phyloP scores from a whole-genome alignment of 768 basidiomycete species.

The Lanmaoa pseudosensibilis region DNA sequence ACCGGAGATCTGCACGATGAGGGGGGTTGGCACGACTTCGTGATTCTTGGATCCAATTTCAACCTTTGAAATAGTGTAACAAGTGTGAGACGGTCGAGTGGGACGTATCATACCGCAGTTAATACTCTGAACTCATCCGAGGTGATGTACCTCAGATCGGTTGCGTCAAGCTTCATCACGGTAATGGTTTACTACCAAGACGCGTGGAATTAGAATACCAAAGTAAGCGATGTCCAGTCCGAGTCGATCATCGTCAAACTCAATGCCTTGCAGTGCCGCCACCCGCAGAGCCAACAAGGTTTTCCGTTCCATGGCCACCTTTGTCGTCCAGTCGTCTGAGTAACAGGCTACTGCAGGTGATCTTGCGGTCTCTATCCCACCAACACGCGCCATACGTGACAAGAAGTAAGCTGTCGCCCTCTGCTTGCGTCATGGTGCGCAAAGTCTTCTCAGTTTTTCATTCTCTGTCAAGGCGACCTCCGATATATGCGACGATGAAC shows the following conservation, averaged over 20 bases:
- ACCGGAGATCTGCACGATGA: slow-evolving; percentile 93
- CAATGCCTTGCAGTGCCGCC: slow-evolving; percentile 21
- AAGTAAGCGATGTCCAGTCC: neutral
- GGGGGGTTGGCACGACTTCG: slow-evolving; percentile 84
- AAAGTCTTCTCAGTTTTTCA: slow-evolving; percentile 16
- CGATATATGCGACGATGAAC: slow-evolving; percentile 38
- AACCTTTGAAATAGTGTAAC: slow-evolving; percentile 51
- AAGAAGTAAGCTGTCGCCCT: slow-evolving; percentile 15
- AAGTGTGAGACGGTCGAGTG: neutral
- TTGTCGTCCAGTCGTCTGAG: neutral
- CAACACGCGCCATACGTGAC: slow-evolving; percentile 6
- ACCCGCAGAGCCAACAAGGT: slow-evolving; percentile 39
- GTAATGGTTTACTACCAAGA: neutral
- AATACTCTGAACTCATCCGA: slow-evolving; percentile 95
- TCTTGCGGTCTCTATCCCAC: slow-evolving; percentile 19
- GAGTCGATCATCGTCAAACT: neutral
- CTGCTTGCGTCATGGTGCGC: neutral
- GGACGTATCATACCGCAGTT: slow-evolving; percentile 62
- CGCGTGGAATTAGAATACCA: slow-evolving; percentile 4
- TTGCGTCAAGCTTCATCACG: slow-evolving; percentile 89
- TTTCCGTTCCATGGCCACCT: neutral
- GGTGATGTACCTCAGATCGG: slow-evolving; percentile 89
- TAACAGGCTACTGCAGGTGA: slow-evolving; percentile 23
- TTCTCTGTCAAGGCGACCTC: slow-evolving; percentile 27
- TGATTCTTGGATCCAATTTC: slow-evolving; percentile 99